phyloP scores from a whole-genome alignment of 305 asterid species.

The Solanum hybrid region DNA sequence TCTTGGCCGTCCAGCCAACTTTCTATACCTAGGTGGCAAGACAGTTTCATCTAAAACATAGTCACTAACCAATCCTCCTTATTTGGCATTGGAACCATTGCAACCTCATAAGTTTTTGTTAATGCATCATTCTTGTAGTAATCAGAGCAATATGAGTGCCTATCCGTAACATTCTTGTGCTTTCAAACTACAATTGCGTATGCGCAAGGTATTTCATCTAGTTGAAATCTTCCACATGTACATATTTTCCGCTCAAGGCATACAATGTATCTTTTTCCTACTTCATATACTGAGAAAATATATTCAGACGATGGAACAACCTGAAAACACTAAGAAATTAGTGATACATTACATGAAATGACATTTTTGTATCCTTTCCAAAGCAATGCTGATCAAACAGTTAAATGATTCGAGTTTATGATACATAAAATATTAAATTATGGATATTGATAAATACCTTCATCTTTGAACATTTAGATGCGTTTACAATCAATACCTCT shows the following conservation, averaged over 20 bases:
- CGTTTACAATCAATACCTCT: too few relatives aligned
- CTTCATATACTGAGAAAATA: background rate
- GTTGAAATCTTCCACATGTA: background rate
- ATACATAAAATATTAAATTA: too few relatives aligned
- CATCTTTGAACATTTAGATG: background rate
- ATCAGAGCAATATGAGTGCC: background rate
- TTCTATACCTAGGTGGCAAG: background rate
- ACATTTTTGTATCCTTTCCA: background rate
- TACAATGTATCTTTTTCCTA: background rate
- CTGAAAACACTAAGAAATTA: too few relatives aligned
- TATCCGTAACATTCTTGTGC: too few relatives aligned
- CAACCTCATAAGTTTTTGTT: background rate
- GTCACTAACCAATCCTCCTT: background rate
- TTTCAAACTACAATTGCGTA: too few relatives aligned
- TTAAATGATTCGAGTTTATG: background rate
- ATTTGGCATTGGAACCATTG: background rate
- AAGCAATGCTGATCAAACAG: background rate
- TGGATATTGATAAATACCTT: background rate
- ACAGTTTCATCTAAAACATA: background rate
- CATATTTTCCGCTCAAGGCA: background rate
- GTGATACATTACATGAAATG: background rate
- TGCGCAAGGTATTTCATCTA: background rate
- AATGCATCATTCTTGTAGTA: background rate
- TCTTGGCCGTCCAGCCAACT: background rate
- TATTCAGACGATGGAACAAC: background rate